phyloP scores from a whole-genome alignment of 2,329 filamentous ascomycete genomes.

The Neocatenulostroma microsporum region DNA sequence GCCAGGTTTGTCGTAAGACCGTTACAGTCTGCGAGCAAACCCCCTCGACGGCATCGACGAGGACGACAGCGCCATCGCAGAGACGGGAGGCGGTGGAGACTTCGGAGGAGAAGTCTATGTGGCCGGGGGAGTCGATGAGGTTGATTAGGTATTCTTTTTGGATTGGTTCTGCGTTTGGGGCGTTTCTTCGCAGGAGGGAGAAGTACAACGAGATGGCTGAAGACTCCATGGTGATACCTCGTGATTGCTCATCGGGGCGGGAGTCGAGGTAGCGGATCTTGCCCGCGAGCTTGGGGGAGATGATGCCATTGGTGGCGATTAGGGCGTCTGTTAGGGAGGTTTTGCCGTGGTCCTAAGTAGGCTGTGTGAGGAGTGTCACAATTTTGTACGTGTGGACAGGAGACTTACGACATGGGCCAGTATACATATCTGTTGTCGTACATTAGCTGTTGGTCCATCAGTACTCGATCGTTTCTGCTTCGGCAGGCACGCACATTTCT shows the following conservation, averaged over 20 bases:
- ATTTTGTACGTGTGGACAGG: too few species aligned
- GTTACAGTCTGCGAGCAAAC: constrained; percentile 99
- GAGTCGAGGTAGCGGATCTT: constrained; percentile 95
- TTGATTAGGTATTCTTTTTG: constrained; percentile 98
- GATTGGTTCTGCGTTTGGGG: constrained; percentile 46
- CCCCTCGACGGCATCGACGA: constrained; percentile 99
- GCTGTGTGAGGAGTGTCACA: too few species aligned
- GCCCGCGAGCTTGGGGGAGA: constrained; percentile 95
- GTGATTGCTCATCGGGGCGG: constrained; percentile 94
- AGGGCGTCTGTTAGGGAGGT: constrained; percentile 99
- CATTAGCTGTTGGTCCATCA: constrained; percentile 17
- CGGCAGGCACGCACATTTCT: constrained; percentile 63
- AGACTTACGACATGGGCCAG: constrained; percentile 73
- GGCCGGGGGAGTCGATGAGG: constrained; percentile 98
- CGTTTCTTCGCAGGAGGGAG: constrained; percentile 70
- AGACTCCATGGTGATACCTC: constrained; percentile 99
- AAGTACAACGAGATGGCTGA: constrained; percentile 98
- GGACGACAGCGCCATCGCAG: constrained; percentile 97
- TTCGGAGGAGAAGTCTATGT: constrained; percentile 99
- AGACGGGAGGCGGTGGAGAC: constrained; percentile 99
- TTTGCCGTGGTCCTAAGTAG: constrained; percentile 82
- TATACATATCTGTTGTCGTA: constrained; percentile 66
- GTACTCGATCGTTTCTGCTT: background rate
- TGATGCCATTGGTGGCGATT: constrained; percentile 98
- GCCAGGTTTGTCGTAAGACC: constrained; percentile 95